These are phyloP conservation scores for Galeopsis tetrahit DNA, from an alignment of 257 asterid species.

Conservation along the genomic window DNA sequence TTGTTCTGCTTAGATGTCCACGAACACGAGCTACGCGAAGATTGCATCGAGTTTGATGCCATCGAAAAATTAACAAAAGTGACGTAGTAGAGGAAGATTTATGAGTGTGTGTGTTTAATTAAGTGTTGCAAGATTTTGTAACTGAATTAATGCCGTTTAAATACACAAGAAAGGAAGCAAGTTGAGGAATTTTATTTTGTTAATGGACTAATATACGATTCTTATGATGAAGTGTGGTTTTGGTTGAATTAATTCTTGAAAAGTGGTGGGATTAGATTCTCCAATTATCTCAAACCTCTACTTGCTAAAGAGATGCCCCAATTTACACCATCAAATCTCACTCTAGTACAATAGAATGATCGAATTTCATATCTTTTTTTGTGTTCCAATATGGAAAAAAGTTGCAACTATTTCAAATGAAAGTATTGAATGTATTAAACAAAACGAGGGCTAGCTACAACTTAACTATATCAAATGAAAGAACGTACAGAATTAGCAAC, in stretches of 20 bases:
- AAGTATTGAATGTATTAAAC: too few relatives aligned
- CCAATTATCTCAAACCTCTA: slow-evolving; percentile 2
- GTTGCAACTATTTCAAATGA: too few relatives aligned
- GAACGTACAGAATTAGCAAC: too few relatives aligned
- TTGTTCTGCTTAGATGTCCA: slow-evolving; percentile 50
- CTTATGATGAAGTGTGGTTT: too few relatives aligned
- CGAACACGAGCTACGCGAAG: slow-evolving; percentile 11
- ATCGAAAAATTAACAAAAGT: neutral
- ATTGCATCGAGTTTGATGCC: slow-evolving; percentile 32
- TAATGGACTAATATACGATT: neutral
- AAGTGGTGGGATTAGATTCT: slow-evolving; percentile 12
- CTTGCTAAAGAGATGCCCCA: neutral
- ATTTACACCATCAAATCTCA: neutral
- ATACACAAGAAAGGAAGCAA: slow-evolving; percentile 44
- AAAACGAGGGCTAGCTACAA: too few relatives aligned
- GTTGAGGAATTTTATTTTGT: slow-evolving; percentile 43
- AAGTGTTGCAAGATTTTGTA: slow-evolving; percentile 29
- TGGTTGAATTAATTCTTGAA: neutral
- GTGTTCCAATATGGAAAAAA: too few relatives aligned
- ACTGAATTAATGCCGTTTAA: slow-evolving; percentile 38
- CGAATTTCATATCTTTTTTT: neutral
- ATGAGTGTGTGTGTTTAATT: slow-evolving; percentile 17
- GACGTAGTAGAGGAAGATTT: neutral
- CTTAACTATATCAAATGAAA: too few relatives aligned
- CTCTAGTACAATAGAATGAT: neutral